phyloP scores from a whole-genome alignment of 2,329 filamentous ascomycete genomes.

The Neonectria hederae region DNA sequence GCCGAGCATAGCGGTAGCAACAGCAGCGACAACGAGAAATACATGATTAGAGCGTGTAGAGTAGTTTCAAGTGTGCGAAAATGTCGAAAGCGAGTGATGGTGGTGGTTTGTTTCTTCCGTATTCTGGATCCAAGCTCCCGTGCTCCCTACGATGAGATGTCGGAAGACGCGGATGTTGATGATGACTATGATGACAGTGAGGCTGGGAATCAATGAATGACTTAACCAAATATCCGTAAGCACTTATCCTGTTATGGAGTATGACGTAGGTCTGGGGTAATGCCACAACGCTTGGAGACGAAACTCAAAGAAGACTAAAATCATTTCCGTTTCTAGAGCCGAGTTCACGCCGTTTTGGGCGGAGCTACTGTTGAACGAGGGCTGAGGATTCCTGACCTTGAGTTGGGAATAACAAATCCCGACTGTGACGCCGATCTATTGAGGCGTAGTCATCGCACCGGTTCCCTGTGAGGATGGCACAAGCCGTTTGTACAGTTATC shows the following conservation, averaged over 20 bases:
- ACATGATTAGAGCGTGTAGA: neutral
- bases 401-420: neutral
- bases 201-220: neutral
- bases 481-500: no score
- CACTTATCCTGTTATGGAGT: neutral
- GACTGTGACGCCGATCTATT: no score
- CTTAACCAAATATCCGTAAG: neutral
- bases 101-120: neutral
- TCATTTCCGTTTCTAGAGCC: neutral
- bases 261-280: neutral
- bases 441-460: no score
- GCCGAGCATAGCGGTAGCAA: slow-evolving; percentile 12
- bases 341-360: neutral
- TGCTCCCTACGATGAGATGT: neutral
- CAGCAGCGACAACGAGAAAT: neutral
- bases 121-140: neutral
- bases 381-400: no score
- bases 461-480: no score
- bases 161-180: neutral
- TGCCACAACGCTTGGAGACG: neutral
- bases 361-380: neutral
- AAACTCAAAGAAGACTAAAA: neutral
- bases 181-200: neutral
- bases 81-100: neutral
- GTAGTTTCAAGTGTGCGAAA: neutral